Evolutionary conservation across 192 early-diverging fungal genomes (phyloP).

Genomic region (Podila verticillata): DNA sequence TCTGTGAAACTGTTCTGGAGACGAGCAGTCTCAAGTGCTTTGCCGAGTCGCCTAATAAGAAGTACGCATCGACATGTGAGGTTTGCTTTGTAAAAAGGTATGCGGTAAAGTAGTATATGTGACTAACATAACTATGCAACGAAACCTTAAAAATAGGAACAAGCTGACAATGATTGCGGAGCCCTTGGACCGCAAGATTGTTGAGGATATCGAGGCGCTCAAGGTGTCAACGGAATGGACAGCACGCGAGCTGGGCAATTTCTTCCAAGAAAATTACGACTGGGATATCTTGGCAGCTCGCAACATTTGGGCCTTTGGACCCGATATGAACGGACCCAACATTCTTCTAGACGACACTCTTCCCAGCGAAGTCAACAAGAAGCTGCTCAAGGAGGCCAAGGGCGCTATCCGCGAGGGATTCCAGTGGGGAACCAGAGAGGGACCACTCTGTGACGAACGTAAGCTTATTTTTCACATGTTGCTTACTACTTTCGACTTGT

Average conservation of each 20-base stretch:
- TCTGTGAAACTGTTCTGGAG: constrained; percentile 96
- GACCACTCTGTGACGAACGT: constrained; percentile 97
- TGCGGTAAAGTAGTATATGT: not conserved
- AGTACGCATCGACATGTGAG: constrained; percentile 60
- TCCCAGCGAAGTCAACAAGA: constrained; percentile 90
- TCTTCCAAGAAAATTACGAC: constrained; percentile 85
- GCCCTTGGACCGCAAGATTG: constrained; percentile 91
- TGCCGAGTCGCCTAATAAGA: constrained; percentile 98
- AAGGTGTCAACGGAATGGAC: constrained; percentile 81
- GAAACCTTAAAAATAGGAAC: constrained; percentile 67
- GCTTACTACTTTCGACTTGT: not conserved
- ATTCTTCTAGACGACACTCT: constrained; percentile 96
- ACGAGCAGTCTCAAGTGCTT: constrained; percentile 94
- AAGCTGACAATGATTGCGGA: constrained; percentile 96
- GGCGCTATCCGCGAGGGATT: constrained; percentile 96
- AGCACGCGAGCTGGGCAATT: constrained; percentile 73
- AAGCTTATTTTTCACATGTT: constrained; percentile 27
- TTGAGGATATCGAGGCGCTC: constrained; percentile 90
- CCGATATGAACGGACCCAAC: constrained; percentile 91
- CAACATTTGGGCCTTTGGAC: constrained; percentile 99
- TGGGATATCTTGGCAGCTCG: constrained; percentile 96
- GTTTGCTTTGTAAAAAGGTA: too few species aligned
- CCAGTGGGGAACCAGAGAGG: constrained; percentile 97
- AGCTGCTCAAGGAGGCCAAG: constrained; percentile 76
- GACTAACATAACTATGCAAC: not conserved